phyloP scores from a whole-genome alignment of 1,139 yeast species.

The Yamadazyma mexicana region DNA sequence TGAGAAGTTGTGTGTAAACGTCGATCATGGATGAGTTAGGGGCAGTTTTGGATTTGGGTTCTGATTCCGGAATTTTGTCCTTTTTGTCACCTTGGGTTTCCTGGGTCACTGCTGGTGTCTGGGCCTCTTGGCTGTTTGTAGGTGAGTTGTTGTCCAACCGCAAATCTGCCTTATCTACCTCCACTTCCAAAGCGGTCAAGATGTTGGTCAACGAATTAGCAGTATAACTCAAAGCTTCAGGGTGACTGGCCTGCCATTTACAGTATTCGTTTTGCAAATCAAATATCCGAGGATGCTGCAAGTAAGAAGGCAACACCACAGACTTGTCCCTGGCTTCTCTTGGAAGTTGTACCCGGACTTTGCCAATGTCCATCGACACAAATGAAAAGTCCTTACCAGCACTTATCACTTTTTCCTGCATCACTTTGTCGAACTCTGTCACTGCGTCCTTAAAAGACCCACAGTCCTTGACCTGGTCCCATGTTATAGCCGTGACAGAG shows the following conservation, averaged over 20 bases:
- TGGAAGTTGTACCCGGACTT: constrained; percentile 72
- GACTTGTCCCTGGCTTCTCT: constrained; percentile 81
- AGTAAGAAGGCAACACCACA: constrained; percentile 68
- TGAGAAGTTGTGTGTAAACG: constrained; percentile 43
- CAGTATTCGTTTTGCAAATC: constrained; percentile 73
- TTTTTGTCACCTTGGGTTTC: too few species aligned
- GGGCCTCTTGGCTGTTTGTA: not conserved
- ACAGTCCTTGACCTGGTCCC: constrained; percentile 62
- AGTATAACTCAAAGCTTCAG: constrained; percentile 57
- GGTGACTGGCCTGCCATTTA: constrained; percentile 66
- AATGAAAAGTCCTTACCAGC: constrained; percentile 59
- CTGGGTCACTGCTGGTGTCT: not conserved
- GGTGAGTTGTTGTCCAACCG: not conserved
- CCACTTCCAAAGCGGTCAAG: constrained; percentile 61
- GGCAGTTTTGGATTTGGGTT: constrained; percentile 7
- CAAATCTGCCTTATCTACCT: constrained; percentile 18
- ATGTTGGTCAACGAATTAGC: constrained; percentile 52
- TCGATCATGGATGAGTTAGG: constrained; percentile 7
- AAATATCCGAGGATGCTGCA: constrained; percentile 75
- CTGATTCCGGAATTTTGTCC: too few species aligned
- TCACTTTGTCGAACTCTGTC: constrained; percentile 46
- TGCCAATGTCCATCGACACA: constrained; percentile 67
- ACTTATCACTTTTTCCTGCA: constrained; percentile 44
- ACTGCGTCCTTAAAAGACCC: constrained; percentile 64
- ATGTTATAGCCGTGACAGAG: constrained; percentile 50